Evolutionary conservation across 164 flowering plant genomes (phyloP).

Genomic region (Pachysandra terminalis): DNA sequence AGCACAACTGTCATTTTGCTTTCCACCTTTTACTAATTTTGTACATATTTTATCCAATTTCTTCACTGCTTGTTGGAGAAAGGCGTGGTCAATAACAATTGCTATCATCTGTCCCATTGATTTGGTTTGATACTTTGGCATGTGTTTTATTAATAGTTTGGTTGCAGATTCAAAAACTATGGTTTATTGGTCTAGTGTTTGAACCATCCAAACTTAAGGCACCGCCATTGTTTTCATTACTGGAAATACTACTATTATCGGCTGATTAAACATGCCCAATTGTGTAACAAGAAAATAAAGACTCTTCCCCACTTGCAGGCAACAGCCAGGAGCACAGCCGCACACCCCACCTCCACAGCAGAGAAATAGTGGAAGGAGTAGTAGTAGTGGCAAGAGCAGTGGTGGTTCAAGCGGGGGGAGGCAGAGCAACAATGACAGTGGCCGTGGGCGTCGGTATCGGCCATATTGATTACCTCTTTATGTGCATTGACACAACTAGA

Average conservation of each 20-base stretch:
- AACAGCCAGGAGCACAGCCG: constrained; percentile 51
- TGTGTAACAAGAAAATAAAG: not conserved
- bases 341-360: constrained; percentile 34
- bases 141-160: not conserved
- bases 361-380: constrained; percentile 27
- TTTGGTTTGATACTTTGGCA: not conserved
- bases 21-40: not conserved
- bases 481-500: too few relatives aligned
- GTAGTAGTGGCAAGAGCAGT: constrained; percentile 21
- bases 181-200: not conserved
- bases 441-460: constrained; percentile 39
- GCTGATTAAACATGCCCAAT: not conserved
- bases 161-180: not conserved
- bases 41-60: not conserved
- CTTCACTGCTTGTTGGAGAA: not conserved
- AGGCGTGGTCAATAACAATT: not conserved
- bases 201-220: not conserved
- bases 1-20: constrained; percentile 24
- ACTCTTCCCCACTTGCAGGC: constrained; percentile 29
- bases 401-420: constrained; percentile 38
- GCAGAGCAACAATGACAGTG: constrained; percentile 18
- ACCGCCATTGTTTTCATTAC: not conserved
- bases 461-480: constrained; percentile 25
- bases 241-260: not conserved
- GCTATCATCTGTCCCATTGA: not conserved